Evolutionary conservation across 202 grass and related monocot species (phyloP), one percentile per base, ranked within the genome.

Genomic region (Brachypodium distachyon): DNA sequence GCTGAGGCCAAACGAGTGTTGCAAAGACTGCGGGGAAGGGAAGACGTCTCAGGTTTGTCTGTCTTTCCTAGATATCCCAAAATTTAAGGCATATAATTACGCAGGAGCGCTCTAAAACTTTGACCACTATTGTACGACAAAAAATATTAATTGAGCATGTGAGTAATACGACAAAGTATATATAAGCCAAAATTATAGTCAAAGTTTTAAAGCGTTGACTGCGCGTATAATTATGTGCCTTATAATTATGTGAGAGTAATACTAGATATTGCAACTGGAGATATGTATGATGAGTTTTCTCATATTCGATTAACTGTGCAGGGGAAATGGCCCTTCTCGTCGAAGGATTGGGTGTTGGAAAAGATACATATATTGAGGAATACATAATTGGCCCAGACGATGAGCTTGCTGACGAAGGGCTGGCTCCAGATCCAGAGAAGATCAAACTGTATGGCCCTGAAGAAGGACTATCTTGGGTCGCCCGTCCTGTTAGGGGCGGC

Each of bases 261-360:
- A 22, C 18, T 56, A 33, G 46, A 55, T 61, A 49, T 5, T 76
- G 67, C 10, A 42, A 57, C 18, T 44, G n/a, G 28, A 31, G 25
- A 23, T 69, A 25, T 63, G 1, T 14, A 14, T 51, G 25, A 60
- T 70, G 2, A 9, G 42, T 48, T 81, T 58, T 44, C 74, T 84
- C 28, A 79, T 82, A 27, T 25, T 66, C n/a, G 17, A 72, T 82
- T 43, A 76, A 84, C 6, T 81, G 2, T 83, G 63, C 76, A 94
- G 91, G 87, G 46, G 91, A 93, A 78, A 93, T 93, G 87, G 91
- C 87, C 64, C 87, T 93, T 88, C 85, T 93, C 12, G 87, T 90
- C 31, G 87, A 90, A 82, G 91, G 91, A 13, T 74, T 90, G 79
- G 85, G 41, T 42, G 87, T 94, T 64, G 85, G 91, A 19, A 87